Base-by-base conservation (phyloP, 2,329 filamentous ascomycete genomes). In the Stemphylium vesicarium region DNA sequence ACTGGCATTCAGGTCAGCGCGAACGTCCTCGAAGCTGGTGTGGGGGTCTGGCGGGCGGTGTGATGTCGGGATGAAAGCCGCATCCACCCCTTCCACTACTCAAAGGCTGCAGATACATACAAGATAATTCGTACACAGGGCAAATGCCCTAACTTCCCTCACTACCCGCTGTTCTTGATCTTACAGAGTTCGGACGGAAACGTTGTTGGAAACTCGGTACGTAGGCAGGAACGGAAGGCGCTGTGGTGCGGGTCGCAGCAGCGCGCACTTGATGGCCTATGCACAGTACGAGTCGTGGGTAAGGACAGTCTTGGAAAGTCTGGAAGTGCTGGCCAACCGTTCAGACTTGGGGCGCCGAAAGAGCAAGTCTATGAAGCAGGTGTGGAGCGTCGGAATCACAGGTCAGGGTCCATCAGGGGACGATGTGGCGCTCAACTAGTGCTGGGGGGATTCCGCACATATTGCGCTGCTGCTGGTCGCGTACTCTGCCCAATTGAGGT, bases 1-100 rank as follows among this genome's bases (percentile, higher is more conserved):
- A 75, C 71, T 74, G 68, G 36, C n/a, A 15, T 24, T 12, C 41
- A 39, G n/a, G 66, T 75, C 70, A 75, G 71, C 64, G 57, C 53
- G 50, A 52, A 57, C 57, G 51, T 45, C 51, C 32, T 56, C 54
- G 53, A 44, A 54, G 44, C 57, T 57, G 58, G 66, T 58, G 59
- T 62, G 70, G 64, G 67, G 69, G 73, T 70, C 72, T 68, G 68
- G 66, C 63, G 60, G 68, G 73, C 71, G 69, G 73, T 71, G 70
- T 65, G 69, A 62, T 59, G 69, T 59, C 47, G 35, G 48, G 45
- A 53, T 51, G 50, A 46, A 58, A 63, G 53, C 62, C 44, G 59
- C 54, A 36, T 62, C 57, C 35, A 55, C 53, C 51, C 53, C 46
- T 47, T 57, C 42, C 56, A 49, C 50, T 44, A 50, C 16, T 49